These are phyloP conservation scores for Pachysandra terminalis DNA, from an alignment of 164 flowering plant species.

Conservation along the genomic window DNA sequence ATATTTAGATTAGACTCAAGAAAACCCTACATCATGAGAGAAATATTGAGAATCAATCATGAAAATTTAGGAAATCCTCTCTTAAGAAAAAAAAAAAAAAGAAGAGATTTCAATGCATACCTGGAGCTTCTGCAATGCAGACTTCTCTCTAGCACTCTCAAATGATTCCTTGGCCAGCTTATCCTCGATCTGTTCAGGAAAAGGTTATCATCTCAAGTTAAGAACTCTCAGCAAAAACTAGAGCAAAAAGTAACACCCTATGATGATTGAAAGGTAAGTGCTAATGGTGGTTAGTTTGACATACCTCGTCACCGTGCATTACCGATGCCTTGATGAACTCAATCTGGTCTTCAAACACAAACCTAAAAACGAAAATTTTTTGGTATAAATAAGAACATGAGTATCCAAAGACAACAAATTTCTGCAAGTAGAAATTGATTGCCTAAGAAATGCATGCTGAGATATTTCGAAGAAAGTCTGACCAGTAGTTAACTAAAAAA, in stretches of 20 bases:
- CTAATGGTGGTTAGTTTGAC: constrained; percentile 6
- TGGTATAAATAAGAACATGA: neutral
- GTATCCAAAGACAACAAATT: neutral
- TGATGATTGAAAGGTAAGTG: neutral
- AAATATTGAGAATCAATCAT: neutral
- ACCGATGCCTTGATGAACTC: constrained; percentile 83
- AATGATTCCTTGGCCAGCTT: constrained; percentile 31
- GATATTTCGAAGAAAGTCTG: neutral
- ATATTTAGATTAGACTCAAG: neutral
- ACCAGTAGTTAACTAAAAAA: neutral
- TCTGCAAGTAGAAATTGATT: neutral
- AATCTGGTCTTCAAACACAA: constrained; percentile 95
- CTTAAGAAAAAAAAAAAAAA: neutral
- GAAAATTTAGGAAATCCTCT: neutral
- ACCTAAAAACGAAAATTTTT: constrained; percentile 36
- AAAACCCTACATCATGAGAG: neutral
- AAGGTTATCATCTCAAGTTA: constrained; percentile 2
- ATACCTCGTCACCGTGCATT: constrained; percentile 76
- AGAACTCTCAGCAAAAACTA: neutral
- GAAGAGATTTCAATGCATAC: constrained; percentile 28
- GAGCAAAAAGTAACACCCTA: neutral
- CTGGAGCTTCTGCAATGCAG: constrained; percentile 79
- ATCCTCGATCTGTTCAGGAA: constrained; percentile 51
- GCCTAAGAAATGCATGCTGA: neutral
- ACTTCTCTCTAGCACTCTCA: constrained; percentile 42